Evolutionary conservation across 495 filamentous ascomycete genomes (phyloP).

Genomic region (Polyplosphaeria fusca): DNA sequence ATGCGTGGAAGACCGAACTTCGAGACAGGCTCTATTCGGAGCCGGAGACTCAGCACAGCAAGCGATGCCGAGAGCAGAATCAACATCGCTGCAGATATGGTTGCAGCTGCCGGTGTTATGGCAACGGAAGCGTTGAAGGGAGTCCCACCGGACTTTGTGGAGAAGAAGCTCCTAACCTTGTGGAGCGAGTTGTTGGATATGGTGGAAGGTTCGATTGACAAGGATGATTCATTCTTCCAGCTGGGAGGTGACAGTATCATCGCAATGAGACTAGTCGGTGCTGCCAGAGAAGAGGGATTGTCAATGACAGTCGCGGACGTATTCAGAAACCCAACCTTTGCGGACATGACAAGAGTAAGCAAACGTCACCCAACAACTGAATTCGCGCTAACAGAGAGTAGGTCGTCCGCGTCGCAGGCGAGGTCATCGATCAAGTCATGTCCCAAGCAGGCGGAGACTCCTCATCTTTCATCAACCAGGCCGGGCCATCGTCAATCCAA

Average conservation of each 20-base stretch:
- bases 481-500: not conserved
- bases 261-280: constrained; percentile 28
- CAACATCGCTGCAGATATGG: constrained; percentile 25
- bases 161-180: constrained; percentile 27
- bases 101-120: constrained; percentile 26
- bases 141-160: constrained; percentile 26
- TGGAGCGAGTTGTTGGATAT: constrained; percentile 30
- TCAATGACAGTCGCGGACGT: constrained; percentile 31
- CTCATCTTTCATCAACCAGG: not conserved
- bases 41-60: constrained; percentile 14
- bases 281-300: constrained; percentile 25
- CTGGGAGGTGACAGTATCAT: constrained; percentile 29
- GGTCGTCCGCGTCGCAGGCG: constrained; percentile 29
- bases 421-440: constrained; percentile 31
- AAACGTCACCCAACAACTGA: not conserved
- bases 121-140: constrained; percentile 24
- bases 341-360: constrained; percentile 25
- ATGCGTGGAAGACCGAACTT: constrained; percentile 12
- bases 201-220: constrained; percentile 26
- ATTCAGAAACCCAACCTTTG: constrained; percentile 25
- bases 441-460: constrained; percentile 21
- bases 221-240: constrained; percentile 26
- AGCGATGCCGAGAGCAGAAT: constrained; percentile 26
- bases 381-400: constrained; percentile 4
- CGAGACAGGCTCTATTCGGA: constrained; percentile 17